Percentiles rank a stretch among this genome's conserved stretches.
Evolutionary conservation across 2,329 filamentous ascomycete species (phyloP).

Genomic region (Pezicula carpinea): DNA sequence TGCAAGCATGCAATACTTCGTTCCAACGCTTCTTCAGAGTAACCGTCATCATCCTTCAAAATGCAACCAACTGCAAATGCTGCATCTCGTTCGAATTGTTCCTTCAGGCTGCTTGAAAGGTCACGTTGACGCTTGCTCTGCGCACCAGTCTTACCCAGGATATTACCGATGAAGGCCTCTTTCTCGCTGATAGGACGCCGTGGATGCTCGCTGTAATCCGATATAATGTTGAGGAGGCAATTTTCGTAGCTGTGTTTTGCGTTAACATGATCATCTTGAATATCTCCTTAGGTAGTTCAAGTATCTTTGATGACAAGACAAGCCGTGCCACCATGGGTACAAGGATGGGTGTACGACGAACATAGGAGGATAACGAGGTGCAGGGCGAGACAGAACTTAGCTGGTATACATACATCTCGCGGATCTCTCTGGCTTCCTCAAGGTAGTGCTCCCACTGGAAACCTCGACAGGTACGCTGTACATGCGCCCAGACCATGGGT

Average conservation of each 20-base stretch:
- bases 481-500: slow-evolving; percentile 33
- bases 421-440: slow-evolving; percentile 34
- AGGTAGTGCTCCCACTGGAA: slow-evolving; percentile 35
- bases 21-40: slow-evolving; percentile 37
- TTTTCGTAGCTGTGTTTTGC: slow-evolving; percentile 43
- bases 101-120: slow-evolving; percentile 36
- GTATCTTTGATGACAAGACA: too few relatives aligned
- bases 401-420: slow-evolving; percentile 37
- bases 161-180: slow-evolving; percentile 53
- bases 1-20: slow-evolving; percentile 45
- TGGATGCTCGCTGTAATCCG: slow-evolving; percentile 36
- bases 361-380: slow-evolving; percentile 9
- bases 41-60: slow-evolving; percentile 32
- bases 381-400: neutral
- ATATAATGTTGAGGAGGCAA: slow-evolving; percentile 43
- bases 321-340: too few relatives aligned
- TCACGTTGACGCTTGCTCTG: slow-evolving; percentile 36
- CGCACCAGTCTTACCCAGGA: slow-evolving; percentile 44
- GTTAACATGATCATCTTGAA: neutral
- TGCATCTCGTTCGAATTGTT: slow-evolving; percentile 37
- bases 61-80: slow-evolving; percentile 39
- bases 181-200: slow-evolving; percentile 40
- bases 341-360: neutral
- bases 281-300: neutral
- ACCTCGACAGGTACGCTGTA: slow-evolving; percentile 28